phyloP scores from a whole-genome alignment of 148 eudicot genomes.

The Selenicereus undatus region DNA sequence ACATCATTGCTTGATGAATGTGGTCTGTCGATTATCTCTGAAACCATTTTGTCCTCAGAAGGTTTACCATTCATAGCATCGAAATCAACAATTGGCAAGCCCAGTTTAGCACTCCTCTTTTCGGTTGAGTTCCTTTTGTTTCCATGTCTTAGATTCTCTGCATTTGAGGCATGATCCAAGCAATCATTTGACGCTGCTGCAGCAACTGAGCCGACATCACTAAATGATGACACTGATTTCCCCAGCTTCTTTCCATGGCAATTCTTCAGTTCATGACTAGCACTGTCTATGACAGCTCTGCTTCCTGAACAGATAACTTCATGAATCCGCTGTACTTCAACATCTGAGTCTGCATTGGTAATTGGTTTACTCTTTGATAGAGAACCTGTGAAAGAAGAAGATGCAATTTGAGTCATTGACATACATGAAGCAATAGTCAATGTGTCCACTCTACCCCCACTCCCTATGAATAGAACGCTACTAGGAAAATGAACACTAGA shows the following conservation, averaged over 20 bases:
- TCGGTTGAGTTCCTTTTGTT: constrained; percentile 11
- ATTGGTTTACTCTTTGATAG: constrained; percentile 13
- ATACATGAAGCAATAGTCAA: neutral
- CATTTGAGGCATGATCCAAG: constrained; percentile 5
- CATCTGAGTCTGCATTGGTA: constrained; percentile 18
- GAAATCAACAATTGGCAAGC: constrained; percentile 13
- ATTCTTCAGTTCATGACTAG: constrained; percentile 13
- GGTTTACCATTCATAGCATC: constrained; percentile 7
- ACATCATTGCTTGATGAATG: neutral
- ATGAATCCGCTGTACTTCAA: constrained; percentile 6
- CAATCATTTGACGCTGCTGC: constrained; percentile 10
- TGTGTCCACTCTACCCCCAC: constrained; percentile 11
- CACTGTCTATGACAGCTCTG: constrained; percentile 15
- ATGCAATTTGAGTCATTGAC: neutral
- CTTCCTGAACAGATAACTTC: constrained; percentile 10
- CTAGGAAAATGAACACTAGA: neutral
- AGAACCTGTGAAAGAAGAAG: constrained; percentile 22
- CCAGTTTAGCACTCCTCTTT: constrained; percentile 14
- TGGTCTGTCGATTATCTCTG: constrained; percentile 1
- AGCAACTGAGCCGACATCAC: constrained; percentile 22
- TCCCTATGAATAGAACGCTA: neutral
- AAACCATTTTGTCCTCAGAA: neutral
- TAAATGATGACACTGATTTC: constrained; percentile 34
- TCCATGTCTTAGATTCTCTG: constrained; percentile 19
- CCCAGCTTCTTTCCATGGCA: constrained; percentile 20